phyloP scores from a whole-genome alignment of 345 rosid species.

The Brassica cretica region DNA sequence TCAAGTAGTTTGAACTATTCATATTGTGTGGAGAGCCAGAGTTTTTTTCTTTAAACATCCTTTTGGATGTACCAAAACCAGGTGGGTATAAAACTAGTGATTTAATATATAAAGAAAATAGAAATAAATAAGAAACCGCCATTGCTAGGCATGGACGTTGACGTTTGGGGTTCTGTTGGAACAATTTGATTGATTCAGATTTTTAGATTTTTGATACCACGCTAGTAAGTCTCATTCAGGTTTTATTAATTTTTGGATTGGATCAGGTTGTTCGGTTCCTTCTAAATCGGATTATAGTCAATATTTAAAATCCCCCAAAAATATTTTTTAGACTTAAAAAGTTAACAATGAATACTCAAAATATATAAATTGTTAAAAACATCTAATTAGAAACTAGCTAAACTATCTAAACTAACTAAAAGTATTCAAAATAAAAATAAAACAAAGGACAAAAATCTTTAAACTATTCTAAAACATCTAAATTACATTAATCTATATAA shows the following conservation, averaged over 20 bases:
- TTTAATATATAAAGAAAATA: too few relatives aligned
- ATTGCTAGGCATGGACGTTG: too few relatives aligned
- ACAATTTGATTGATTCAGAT: background rate
- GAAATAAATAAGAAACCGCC: too few relatives aligned
- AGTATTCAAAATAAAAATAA: background rate
- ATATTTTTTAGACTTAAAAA: too few relatives aligned
- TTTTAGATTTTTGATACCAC: too few relatives aligned
- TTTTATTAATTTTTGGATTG: background rate
- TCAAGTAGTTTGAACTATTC: conserved; percentile 1
- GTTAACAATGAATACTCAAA: background rate
- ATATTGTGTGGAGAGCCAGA: background rate
- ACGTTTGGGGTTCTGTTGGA: too few relatives aligned
- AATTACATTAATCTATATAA: too few relatives aligned
- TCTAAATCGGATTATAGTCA: background rate
- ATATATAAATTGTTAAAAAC: too few relatives aligned
- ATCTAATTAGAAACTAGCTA: background rate
- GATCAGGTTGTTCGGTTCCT: background rate
- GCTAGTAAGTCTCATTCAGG: background rate
- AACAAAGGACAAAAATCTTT: background rate
- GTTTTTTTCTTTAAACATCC: background rate
- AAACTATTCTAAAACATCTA: too few relatives aligned
- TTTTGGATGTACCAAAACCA: background rate
- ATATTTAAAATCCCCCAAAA: too few relatives aligned
- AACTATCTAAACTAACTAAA: background rate
- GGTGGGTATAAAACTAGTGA: background rate